Evolutionary conservation across 2,329 filamentous ascomycete genomes (phyloP).

Genomic region (Sporothrix curviconia): DNA sequence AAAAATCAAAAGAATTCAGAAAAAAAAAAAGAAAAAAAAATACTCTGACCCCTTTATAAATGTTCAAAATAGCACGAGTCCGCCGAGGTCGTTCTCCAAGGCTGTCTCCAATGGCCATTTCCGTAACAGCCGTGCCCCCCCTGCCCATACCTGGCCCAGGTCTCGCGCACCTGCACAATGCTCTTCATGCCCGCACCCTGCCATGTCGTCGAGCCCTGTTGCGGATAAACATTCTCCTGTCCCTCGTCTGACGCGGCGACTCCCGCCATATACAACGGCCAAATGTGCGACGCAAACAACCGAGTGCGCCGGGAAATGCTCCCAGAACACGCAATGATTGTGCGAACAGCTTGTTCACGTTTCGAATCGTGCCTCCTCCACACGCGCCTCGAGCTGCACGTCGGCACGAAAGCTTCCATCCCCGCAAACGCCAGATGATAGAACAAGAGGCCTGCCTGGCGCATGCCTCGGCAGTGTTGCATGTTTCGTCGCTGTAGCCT

Average conservation of each 20-base stretch:
- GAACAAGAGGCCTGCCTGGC: constrained; percentile 3
- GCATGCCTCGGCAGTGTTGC: constrained; percentile 12
- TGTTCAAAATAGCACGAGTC: no score
- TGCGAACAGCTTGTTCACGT: not conserved
- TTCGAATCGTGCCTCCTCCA: not conserved
- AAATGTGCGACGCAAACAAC: constrained; percentile 8
- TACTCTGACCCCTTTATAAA: no score
- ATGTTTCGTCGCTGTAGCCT: constrained; percentile 1
- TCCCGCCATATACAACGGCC: constrained; percentile 12
- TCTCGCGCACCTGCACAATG: not conserved
- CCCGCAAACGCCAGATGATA: not conserved
- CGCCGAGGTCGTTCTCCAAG: no score
- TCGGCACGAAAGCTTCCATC: no score
- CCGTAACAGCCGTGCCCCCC: no score
- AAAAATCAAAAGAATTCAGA: no score
- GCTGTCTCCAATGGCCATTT: no score
- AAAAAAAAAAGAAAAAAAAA: no score
- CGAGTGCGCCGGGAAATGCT: not conserved
- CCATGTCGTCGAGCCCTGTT: constrained; percentile 1
- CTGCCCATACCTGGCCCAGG: no score
- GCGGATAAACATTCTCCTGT: not conserved
- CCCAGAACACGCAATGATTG: not conserved
- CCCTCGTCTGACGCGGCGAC: not conserved
- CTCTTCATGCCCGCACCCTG: not conserved
- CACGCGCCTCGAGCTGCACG: no score